These are phyloP conservation scores for Phytophthora vignae DNA, from an alignment of 352 stramenopile genomes.

Conservation along the genomic window DNA sequence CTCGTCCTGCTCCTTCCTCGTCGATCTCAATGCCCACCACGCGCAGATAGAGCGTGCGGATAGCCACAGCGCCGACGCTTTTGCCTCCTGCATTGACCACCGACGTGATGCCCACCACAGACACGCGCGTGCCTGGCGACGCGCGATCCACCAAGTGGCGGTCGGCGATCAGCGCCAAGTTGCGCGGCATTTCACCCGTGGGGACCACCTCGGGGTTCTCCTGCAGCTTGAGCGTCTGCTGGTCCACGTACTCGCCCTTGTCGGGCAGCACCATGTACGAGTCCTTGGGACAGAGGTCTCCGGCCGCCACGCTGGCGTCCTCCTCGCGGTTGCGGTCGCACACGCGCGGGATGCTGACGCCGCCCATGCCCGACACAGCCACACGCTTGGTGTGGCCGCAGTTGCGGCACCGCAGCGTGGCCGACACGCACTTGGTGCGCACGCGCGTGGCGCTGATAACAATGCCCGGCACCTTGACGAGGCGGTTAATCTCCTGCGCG, in stretches of 20 bases:
- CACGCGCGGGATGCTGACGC: conserved; percentile 82
- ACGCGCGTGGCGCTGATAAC: conserved; percentile 96
- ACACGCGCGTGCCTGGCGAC: conserved; percentile 96
- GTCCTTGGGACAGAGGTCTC: conserved; percentile 81
- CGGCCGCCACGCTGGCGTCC: conserved; percentile 34
- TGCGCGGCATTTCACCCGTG: conserved; percentile 98
- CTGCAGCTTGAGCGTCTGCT: conserved; percentile 99
- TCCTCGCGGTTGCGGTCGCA: conserved; percentile 83
- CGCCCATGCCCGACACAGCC: conserved; percentile 65
- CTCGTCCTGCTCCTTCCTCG: conserved; percentile 91
- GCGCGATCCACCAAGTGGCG: conserved; percentile 96
- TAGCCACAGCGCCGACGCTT: conserved; percentile 83
- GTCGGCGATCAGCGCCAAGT: conserved; percentile 95
- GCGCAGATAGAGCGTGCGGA: conserved; percentile 95
- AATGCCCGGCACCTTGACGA: conserved; percentile 96
- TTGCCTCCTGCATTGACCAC: conserved; percentile 90
- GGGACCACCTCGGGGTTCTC: conserved; percentile 96
- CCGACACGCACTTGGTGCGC: conserved; percentile 92
- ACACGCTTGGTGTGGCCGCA: conserved; percentile 81
- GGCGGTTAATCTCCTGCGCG: conserved; percentile 89
- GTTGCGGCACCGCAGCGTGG: conserved; percentile 93
- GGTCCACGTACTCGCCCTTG: conserved; percentile 95
- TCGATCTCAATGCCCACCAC: conserved; percentile 97
- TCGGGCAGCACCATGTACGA: conserved; percentile 97
- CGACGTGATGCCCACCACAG: conserved; percentile 95